Base-by-base conservation (phyloP, 371 early-diverging fungal species). In the Rhizopus stolonifer region DNA sequence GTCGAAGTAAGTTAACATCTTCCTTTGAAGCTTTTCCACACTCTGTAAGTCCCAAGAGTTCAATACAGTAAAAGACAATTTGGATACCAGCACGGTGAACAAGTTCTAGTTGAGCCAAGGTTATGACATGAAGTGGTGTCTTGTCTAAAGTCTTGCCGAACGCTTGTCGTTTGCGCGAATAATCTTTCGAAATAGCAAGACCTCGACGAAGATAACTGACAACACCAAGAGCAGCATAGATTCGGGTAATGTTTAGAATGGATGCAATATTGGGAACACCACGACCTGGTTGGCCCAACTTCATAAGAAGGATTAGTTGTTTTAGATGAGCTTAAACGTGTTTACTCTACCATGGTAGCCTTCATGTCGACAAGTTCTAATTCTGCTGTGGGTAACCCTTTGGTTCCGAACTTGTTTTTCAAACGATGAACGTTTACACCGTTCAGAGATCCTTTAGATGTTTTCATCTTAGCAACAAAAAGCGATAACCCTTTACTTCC, bases 321-420 rank as follows among this genome's bases (percentile, higher is more conserved):
- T 2, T 2, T 9, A 21, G 22, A 42, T 11, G 38, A 2, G 40
- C 10, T 7, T 7, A 10, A 9, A 21, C 7, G 33, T 7, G 26
- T 22, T 22, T 25, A 46, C 18, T 45, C 31, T 60, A 85, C 75
- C 56, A 82, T 53, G 24, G 66, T 56, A n/a, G 77, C 89, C 23
- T 78, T 52, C 77, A 85, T 80, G 11, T 75, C 77, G 21, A 56
- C 56, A 25, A 87, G 52, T 54, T 82, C 75, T 29, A 87, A 67
- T 49, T 89, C 89, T 8, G 89, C 89, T n/a, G 89, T 89, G 10
- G 87, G 87, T 23, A 89, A 61, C 15, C 81, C 79, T 36, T 81
- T 82, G 21, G 87, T 87, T 3, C 86, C 86, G 36, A 77, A 76
- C 61, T 86, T 87, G 52, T 87, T 74, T 60, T 87, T 87, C 32